phyloP scores from a whole-genome alignment of 2,329 filamentous ascomycete species.

The Hypoxylon sp. region DNA sequence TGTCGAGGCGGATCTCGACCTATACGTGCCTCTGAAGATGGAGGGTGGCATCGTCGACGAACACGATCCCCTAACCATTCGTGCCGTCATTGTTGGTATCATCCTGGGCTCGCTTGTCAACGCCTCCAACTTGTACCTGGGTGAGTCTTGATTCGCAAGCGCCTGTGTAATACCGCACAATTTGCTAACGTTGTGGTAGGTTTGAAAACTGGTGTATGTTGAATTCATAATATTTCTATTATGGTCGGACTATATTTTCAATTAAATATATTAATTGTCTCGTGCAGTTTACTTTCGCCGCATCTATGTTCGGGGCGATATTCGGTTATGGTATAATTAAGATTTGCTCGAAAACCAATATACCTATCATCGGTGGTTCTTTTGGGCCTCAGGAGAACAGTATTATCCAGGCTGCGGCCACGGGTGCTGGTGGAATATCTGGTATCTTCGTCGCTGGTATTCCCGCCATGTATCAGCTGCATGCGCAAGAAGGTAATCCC shows the following conservation, averaged over 20 bases:
- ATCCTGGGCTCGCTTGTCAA: constrained; percentile 69
- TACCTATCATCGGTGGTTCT: constrained; percentile 67
- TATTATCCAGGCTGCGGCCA: constrained; percentile 68
- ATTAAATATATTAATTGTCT: too few species aligned
- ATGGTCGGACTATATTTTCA: too few species aligned
- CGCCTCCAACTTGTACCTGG: constrained; percentile 71
- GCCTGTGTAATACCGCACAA: not conserved
- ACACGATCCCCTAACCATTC: constrained; percentile 64
- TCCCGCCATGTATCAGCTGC: constrained; percentile 69
- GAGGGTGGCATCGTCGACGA: constrained; percentile 54
- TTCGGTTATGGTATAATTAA: constrained; percentile 70
- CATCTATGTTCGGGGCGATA: constrained; percentile 64
- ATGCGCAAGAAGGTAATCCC: constrained; percentile 62
- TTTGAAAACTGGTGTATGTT: constrained; percentile 58
- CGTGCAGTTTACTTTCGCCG: constrained; percentile 59
- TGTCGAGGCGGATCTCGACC: constrained; percentile 56
- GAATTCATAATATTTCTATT: too few species aligned
- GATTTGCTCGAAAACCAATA: constrained; percentile 60
- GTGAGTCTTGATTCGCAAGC: constrained; percentile 57
- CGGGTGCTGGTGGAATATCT: constrained; percentile 67
- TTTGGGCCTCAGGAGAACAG: constrained; percentile 73
- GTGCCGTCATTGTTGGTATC: constrained; percentile 67
- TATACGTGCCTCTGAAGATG: constrained; percentile 59
- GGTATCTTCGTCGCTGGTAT: constrained; percentile 70
- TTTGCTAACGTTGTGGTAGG: constrained; percentile 50